A percentile compares a stretch with the other conserved stretches of the same genome.
Conservation (phyloP, 768 basidiomycete species). For the Leccinum ochraceum region DNA sequence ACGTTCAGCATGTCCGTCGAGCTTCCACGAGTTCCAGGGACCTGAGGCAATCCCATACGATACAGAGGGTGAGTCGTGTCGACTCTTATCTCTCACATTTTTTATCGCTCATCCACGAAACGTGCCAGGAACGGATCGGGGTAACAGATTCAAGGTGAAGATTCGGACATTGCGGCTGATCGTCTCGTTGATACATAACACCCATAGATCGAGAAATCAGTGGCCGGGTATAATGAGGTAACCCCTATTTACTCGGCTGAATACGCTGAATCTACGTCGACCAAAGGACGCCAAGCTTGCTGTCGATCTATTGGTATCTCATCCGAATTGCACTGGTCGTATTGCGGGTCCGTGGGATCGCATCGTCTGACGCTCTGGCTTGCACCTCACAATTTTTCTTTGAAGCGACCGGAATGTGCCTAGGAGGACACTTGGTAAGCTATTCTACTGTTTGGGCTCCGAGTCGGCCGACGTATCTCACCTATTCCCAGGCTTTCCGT, state of each 20-base stretch:
- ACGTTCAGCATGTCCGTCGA: slow-evolving; percentile 70
- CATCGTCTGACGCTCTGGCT: too few species aligned
- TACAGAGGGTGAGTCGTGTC: slow-evolving; percentile 57
- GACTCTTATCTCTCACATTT: background rate
- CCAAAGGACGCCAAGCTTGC: slow-evolving; percentile 74
- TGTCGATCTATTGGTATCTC: slow-evolving; percentile 69
- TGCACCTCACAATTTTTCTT: slow-evolving; percentile 5
- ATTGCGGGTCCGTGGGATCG: too few species aligned
- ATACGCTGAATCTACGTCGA: background rate
- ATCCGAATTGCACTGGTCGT: slow-evolving; percentile 86
- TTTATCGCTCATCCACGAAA: background rate
- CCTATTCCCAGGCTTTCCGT: slow-evolving; percentile 45
- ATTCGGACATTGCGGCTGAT: background rate
- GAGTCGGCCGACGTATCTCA: slow-evolving; percentile 1
- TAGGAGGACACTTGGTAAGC: slow-evolving; percentile 78
- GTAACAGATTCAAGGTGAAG: slow-evolving; percentile 86
- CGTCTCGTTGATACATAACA: slow-evolving; percentile 5
- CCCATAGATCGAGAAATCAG: slow-evolving; percentile 80
- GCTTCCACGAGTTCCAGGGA: slow-evolving; percentile 91
- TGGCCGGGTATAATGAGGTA: slow-evolving; percentile 89
- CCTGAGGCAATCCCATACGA: slow-evolving; percentile 91
- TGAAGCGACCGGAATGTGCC: slow-evolving; percentile 86
- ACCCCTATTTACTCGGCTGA: background rate
- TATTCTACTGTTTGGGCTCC: background rate
- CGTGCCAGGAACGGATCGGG: slow-evolving; percentile 72